Evolutionary conservation across 495 filamentous ascomycete species (phyloP).

Genomic region (Achaetomiella virescens): DNA sequence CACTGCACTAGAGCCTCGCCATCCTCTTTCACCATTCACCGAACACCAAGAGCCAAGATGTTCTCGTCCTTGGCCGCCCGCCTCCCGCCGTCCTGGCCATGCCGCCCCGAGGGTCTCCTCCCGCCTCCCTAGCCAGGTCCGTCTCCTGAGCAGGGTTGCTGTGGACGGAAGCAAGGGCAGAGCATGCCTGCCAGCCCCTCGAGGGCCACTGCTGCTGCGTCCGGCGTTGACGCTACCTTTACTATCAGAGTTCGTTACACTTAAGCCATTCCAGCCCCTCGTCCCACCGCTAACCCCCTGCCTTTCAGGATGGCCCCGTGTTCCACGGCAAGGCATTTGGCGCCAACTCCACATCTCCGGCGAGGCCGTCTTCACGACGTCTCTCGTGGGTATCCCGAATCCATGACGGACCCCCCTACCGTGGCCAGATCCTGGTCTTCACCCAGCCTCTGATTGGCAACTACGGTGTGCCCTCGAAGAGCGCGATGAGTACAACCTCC

Average conservation of each 20-base stretch:
- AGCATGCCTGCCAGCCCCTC: constrained; percentile 40
- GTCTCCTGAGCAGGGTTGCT: constrained; percentile 44
- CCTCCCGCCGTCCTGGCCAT: constrained; percentile 41
- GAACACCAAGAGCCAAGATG: constrained; percentile 46
- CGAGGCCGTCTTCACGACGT: constrained; percentile 93
- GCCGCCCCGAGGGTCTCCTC: constrained; percentile 28
- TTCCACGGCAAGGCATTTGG: constrained; percentile 92
- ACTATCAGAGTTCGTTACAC: constrained; percentile 68
- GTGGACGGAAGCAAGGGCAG: constrained; percentile 61
- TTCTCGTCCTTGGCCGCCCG: constrained; percentile 59
- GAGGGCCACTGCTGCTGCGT: constrained; percentile 51
- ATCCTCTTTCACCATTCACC: constrained; percentile 17
- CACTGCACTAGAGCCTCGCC: constrained; percentile 16
- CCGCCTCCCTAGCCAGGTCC: constrained; percentile 40
- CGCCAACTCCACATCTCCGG: constrained; percentile 82
- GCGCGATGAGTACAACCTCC: constrained; percentile 69
- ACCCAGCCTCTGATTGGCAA: constrained; percentile 98
- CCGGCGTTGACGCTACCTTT: constrained; percentile 76
- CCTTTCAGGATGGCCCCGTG: constrained; percentile 68
- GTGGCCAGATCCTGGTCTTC: constrained; percentile 96
- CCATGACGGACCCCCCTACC: constrained; percentile 97
- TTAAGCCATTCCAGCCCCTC: not conserved
- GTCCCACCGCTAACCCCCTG: constrained; percentile 3
- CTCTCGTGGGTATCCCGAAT: constrained; percentile 95
- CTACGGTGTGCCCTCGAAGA: constrained; percentile 84